Conservation (phyloP, 78 protist species). For the Salpingoeca rosetta region DNA sequence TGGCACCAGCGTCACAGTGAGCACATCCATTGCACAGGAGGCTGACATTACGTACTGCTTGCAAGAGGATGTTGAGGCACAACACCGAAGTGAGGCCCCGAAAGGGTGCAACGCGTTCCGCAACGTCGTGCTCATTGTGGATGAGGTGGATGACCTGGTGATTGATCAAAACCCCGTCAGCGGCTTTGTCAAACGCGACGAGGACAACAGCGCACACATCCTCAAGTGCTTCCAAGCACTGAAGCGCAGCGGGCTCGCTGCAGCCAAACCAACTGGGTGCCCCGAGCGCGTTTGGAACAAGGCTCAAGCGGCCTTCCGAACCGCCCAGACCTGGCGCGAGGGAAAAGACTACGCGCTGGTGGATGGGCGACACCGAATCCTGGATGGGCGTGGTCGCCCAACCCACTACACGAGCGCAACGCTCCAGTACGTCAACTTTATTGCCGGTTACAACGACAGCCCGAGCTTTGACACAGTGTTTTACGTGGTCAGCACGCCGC, state of each 20-base stretch:
- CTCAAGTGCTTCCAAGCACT: background rate
- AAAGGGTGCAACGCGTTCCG: background rate
- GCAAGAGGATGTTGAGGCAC: background rate
- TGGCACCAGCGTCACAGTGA: background rate
- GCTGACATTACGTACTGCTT: background rate
- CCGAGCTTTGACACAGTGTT: background rate
- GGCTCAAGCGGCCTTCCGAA: background rate
- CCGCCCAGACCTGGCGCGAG: background rate
- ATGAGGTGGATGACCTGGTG: background rate
- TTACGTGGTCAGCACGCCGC: background rate
- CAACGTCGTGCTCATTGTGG: background rate
- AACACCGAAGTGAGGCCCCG: too few relatives aligned
- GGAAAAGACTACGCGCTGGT: background rate
- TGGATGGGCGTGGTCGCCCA: background rate
- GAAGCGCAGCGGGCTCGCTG: background rate
- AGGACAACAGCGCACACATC: background rate
- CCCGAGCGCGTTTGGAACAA: background rate
- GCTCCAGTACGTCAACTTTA: background rate
- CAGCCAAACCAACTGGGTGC: too few relatives aligned
- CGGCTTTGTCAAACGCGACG: background rate
- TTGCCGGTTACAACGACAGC: background rate
- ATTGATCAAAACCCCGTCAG: background rate
- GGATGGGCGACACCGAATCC: background rate
- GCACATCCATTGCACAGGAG: too few relatives aligned
- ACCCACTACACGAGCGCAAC: background rate